Base-by-base conservation (phyloP, 2,329 filamentous ascomycete genomes). In the Chaetomiaceae sp. region DNA sequence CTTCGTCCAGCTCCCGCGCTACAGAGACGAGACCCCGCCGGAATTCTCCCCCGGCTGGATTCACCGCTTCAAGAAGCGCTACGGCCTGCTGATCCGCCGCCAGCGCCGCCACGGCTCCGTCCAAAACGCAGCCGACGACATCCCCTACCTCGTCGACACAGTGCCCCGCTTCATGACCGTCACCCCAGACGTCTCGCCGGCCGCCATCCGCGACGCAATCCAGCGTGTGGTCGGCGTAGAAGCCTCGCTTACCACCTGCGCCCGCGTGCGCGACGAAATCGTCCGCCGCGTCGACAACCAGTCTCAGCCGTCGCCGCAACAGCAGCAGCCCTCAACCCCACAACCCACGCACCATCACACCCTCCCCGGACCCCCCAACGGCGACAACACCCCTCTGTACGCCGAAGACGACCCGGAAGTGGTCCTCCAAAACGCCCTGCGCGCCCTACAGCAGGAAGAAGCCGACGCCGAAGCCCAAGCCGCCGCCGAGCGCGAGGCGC, bases 41-140 rank as follows among this genome's bases (percentile, higher is more conserved):
- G 81, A 84, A 65, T 84, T 84, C 65, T 83, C 80, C 0, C 81
- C 81, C 0, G 81, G 81, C 37, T 84, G 81, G 81, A 83, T 84
- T 54, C 81, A 84, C 61, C 75, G 81, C 33, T 84, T 84, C 69
- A 84, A 84, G 69, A 83, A 83, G 65, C 75, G 81, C 11, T 84
- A 84, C 55, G 80, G 80, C 0, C 71, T 84, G 15, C 70, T 84
- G 17, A 75, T 83, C 43, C 67, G 80, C 33, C 77, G 80, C 47
- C 79, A 82, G 61, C 76, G 80, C 19, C 75, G 79, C 0, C 75
- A 77, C 59, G 74, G 74, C 19, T 75, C 75, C 46, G 72, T 71
- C 1, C 71, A 71, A 17, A 77, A 79, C 59, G 72, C 74, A 0
- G 77, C 77, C 39, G 76, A 80, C 49, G 80, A 84, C 61, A 75